A percentile compares a stretch with the other conserved stretches of the same genome.
These are phyloP conservation scores for Lachancea sp. DNA, from an alignment of 805 yeast genomes.

Conservation along the genomic window DNA sequence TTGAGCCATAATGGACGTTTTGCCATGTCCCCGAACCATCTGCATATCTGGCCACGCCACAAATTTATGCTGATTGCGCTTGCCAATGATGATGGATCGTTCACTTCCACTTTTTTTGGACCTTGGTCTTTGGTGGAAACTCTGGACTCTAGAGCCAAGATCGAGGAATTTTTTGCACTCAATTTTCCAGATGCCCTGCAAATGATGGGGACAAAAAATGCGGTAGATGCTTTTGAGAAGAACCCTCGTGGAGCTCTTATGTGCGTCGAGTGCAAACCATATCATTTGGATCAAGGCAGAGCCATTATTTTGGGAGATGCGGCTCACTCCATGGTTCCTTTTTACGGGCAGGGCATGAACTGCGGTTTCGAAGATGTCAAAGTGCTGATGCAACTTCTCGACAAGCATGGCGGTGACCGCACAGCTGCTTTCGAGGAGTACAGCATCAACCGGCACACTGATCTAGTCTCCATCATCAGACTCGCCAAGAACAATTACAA, in stretches of 20 bases:
- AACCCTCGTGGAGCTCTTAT: conserved; percentile 76
- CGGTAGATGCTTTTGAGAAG: conserved; percentile 44
- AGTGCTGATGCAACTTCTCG: conserved; percentile 49
- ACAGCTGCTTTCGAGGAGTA: conserved; percentile 48
- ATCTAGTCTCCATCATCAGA: conserved; percentile 67
- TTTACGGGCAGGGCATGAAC: conserved; percentile 95
- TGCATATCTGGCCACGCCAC: conserved; percentile 91
- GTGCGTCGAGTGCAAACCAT: conserved; percentile 64
- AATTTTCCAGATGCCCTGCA: conserved; percentile 72
- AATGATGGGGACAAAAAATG: conserved; percentile 54
- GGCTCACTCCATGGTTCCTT: conserved; percentile 97
- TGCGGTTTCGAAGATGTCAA: conserved; percentile 91
- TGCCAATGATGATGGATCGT: conserved; percentile 78
- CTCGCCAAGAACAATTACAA: conserved; percentile 74
- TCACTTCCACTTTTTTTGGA: conserved; percentile 84
- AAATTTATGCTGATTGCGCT: conserved; percentile 85
- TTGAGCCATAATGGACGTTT: conserved; percentile 35
- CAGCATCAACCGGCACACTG: conserved; percentile 50
- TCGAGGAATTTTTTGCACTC: conserved; percentile 46
- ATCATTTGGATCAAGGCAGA: conserved; percentile 51
- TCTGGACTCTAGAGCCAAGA: conserved; percentile 39
- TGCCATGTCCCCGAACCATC: conserved; percentile 60
- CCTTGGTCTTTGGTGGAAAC: conserved; percentile 64
- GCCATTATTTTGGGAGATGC: conserved; percentile 83
- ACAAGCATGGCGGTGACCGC: conserved; percentile 36